Evolutionary conservation across 169 alveolate species (phyloP).

Genomic region (Pseudocohnilembus persalinus): DNA sequence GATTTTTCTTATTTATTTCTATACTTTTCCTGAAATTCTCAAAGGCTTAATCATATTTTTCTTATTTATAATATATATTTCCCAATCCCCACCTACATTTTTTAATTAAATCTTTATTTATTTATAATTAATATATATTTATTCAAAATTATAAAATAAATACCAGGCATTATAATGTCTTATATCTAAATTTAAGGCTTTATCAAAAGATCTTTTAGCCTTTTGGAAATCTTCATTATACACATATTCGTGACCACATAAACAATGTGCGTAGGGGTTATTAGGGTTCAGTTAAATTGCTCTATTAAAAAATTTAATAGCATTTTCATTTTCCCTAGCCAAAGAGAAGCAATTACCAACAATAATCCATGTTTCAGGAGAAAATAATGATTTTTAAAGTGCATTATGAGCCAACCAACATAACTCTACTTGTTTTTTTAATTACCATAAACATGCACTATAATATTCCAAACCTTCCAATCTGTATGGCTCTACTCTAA

Average conservation of each 20-base stretch:
- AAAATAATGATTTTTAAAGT: slow-evolving; percentile 60
- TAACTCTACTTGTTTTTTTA: slow-evolving; percentile 76
- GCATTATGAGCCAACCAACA: slow-evolving; percentile 74
- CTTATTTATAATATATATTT: slow-evolving; percentile 77
- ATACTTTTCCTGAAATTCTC: slow-evolving; percentile 63
- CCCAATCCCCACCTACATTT: slow-evolving; percentile 88
- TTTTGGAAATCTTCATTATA: slow-evolving; percentile 76
- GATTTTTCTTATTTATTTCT: slow-evolving; percentile 67
- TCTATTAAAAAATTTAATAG: slow-evolving; percentile 77
- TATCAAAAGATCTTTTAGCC: slow-evolving; percentile 73
- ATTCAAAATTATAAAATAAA: too few species aligned
- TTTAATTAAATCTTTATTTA: too few species aligned
- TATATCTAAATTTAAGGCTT: slow-evolving; percentile 71
- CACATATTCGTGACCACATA: slow-evolving; percentile 85
- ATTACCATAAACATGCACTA: slow-evolving; percentile 82
- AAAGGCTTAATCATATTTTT: slow-evolving; percentile 78
- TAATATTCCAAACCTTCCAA: slow-evolving; percentile 81
- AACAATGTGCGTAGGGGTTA: slow-evolving; percentile 78
- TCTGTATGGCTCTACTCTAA: slow-evolving; percentile 72
- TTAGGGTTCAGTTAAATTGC: slow-evolving; percentile 76
- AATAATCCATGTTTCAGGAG: slow-evolving; percentile 87
- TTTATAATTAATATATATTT: too few species aligned
- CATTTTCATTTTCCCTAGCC: slow-evolving; percentile 81
- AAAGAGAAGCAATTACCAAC: slow-evolving; percentile 82
- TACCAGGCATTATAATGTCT: slow-evolving; percentile 82